Evolutionary conservation across 495 filamentous ascomycete genomes (phyloP).

Genomic region (Aspergillus affinis): DNA sequence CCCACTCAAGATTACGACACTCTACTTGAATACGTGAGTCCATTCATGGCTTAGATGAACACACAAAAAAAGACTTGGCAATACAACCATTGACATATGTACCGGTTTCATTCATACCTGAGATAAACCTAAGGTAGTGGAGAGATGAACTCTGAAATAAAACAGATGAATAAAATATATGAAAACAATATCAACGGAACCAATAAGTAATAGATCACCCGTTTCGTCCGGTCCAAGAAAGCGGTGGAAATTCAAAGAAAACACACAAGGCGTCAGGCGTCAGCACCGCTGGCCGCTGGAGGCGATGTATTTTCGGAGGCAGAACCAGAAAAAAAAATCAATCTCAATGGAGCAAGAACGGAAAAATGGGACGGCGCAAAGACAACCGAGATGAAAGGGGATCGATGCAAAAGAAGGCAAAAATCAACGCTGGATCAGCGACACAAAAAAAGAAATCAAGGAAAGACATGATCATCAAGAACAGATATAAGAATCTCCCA

Average conservation of each 20-base stretch:
- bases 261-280: constrained; percentile 5
- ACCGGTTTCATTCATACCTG: neutral
- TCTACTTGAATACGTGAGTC: too few species aligned
- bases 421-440: constrained; percentile 5
- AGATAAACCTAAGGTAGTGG: neutral
- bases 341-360: constrained; percentile 5
- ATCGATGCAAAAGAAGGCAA: neutral
- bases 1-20: neutral
- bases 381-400: constrained; percentile 2
- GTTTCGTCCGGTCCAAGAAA: constrained; percentile 3
- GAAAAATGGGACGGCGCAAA: neutral
- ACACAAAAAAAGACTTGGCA: neutral
- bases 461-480: constrained; percentile 17
- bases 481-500: constrained; percentile 21
- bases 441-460: constrained; percentile 10
- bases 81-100: neutral
- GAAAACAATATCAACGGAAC: neutral
- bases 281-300: constrained; percentile 21
- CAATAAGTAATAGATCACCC: constrained; percentile 4
- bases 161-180: neutral
- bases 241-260: constrained; percentile 2
- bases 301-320: constrained; percentile 1
- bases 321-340: neutral
- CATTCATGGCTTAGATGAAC: too few species aligned
- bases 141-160: neutral